These are phyloP conservation scores for Aspergillus sp. DNA, from an alignment of 2,329 filamentous ascomycete genomes.

Conservation along the genomic window DNA sequence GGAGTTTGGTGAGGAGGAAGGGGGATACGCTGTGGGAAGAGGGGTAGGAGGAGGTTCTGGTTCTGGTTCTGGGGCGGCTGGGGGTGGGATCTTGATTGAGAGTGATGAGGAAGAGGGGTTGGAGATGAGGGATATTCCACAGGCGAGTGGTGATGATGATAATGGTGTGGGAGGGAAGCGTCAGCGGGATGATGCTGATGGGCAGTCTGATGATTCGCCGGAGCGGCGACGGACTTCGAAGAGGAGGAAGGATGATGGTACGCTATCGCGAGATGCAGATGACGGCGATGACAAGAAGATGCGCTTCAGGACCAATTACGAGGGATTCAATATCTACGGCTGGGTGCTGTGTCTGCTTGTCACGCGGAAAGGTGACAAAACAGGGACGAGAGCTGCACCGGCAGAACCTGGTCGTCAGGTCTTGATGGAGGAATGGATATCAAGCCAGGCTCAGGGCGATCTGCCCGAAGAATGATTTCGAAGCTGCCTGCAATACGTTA, in stretches of 20 bases:
- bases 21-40: background rate
- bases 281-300: slow-evolving; percentile 82
- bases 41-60: background rate
- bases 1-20: slow-evolving; percentile 61
- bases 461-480: slow-evolving; percentile 39
- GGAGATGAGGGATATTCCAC: slow-evolving; percentile 60
- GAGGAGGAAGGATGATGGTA: slow-evolving; percentile 38
- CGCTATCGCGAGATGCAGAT: slow-evolving; percentile 39
- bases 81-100: slow-evolving; percentile 56
- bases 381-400: slow-evolving; percentile 34
- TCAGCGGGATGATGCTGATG: slow-evolving; percentile 9
- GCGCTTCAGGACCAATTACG: slow-evolving; percentile 81
- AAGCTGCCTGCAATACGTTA: background rate
- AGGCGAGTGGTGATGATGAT: slow-evolving; percentile 31
- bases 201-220: slow-evolving; percentile 16
- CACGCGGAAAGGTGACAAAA: slow-evolving; percentile 63
- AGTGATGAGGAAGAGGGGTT: slow-evolving; percentile 56
- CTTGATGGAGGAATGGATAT: slow-evolving; percentile 84
- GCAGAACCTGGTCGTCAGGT: slow-evolving; percentile 59
- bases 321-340: slow-evolving; percentile 94
- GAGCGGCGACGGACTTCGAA: slow-evolving; percentile 19
- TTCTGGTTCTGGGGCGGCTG: slow-evolving; percentile 20
- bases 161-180: slow-evolving; percentile 9
- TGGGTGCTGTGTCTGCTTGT: slow-evolving; percentile 89
- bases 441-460: slow-evolving; percentile 62